Conservation (phyloP, 116 monocot genomes). For the Zostera marina region DNA sequence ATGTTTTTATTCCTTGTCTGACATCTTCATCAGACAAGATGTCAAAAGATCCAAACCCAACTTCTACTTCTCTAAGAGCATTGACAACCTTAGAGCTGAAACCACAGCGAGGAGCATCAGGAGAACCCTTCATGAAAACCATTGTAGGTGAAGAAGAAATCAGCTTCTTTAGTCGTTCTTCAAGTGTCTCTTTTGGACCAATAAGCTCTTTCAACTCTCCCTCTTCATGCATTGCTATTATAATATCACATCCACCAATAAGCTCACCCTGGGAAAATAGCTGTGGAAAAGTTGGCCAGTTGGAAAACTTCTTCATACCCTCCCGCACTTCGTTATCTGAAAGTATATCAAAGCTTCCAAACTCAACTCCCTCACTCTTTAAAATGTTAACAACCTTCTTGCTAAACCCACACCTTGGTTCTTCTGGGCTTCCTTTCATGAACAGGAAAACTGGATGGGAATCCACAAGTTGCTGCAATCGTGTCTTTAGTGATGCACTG, state of each 20-base stretch:
- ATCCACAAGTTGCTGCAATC: slow-evolving; percentile 55
- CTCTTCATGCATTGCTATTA: slow-evolving; percentile 71
- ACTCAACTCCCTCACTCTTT: slow-evolving; percentile 57
- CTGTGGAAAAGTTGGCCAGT: slow-evolving; percentile 92
- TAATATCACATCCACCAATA: slow-evolving; percentile 83
- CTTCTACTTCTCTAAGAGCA: slow-evolving; percentile 54
- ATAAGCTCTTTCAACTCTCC: slow-evolving; percentile 71
- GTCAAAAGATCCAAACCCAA: slow-evolving; percentile 68
- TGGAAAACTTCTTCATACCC: slow-evolving; percentile 80
- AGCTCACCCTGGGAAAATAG: slow-evolving; percentile 85
- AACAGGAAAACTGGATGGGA: slow-evolving; percentile 63
- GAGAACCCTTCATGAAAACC: slow-evolving; percentile 91
- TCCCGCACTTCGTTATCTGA: slow-evolving; percentile 72
- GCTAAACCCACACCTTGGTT: slow-evolving; percentile 80
- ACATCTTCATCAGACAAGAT: slow-evolving; percentile 81
- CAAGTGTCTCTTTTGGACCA: slow-evolving; percentile 20
- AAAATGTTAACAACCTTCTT: slow-evolving; percentile 68
- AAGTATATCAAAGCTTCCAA: slow-evolving; percentile 86
- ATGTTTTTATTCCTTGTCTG: slow-evolving; percentile 78
- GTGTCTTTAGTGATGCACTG: slow-evolving; percentile 25
- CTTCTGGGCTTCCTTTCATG: slow-evolving; percentile 86
- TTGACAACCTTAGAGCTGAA: slow-evolving; percentile 94
- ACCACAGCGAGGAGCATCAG: slow-evolving; percentile 70
- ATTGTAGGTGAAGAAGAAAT: slow-evolving; percentile 37
- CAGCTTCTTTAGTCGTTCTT: slow-evolving; percentile 45